phyloP scores from a whole-genome alignment of 257 asterid species.

The Ilex aquifolium region DNA sequence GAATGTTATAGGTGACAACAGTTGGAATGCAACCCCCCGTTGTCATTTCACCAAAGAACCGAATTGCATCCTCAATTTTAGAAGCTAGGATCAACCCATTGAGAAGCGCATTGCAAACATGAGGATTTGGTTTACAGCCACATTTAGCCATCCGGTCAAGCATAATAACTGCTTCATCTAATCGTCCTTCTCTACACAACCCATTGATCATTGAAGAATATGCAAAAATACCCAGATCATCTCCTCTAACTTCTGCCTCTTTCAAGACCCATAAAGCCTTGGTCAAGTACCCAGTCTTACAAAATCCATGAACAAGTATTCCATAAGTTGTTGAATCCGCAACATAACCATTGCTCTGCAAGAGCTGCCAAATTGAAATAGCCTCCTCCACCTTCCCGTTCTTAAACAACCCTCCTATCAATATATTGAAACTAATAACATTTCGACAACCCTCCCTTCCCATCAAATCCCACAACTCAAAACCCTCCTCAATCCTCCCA shows the following conservation, averaged over 20 bases:
- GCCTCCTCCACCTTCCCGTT: constrained; percentile 48
- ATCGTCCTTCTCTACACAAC: constrained; percentile 56
- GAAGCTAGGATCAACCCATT: constrained; percentile 61
- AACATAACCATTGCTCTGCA: constrained; percentile 43
- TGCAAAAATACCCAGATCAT: constrained; percentile 45
- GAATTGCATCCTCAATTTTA: constrained; percentile 55
- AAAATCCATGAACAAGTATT: constrained; percentile 65
- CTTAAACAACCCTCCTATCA: constrained; percentile 61
- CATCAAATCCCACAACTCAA: constrained; percentile 80
- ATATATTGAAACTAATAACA: constrained; percentile 75
- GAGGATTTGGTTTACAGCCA: constrained; percentile 56
- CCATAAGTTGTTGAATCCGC: constrained; percentile 64
- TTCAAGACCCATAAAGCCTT: constrained; percentile 51
- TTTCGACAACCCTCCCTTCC: constrained; percentile 53
- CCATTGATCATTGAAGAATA: constrained; percentile 71
- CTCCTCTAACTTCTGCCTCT: constrained; percentile 45
- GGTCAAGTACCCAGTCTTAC: constrained; percentile 56
- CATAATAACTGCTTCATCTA: constrained; percentile 60
- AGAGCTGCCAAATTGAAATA: constrained; percentile 47
- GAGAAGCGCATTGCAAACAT: constrained; percentile 65
- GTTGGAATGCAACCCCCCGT: constrained; percentile 43
- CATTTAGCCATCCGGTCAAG: constrained; percentile 43
- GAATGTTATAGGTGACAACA: constrained; percentile 64
- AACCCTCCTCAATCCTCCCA: constrained; percentile 37
- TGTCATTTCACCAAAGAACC: constrained; percentile 48